These are phyloP conservation scores for Venturia carpophila DNA, from an alignment of 2,329 filamentous ascomycete species.

Conservation along the genomic window DNA sequence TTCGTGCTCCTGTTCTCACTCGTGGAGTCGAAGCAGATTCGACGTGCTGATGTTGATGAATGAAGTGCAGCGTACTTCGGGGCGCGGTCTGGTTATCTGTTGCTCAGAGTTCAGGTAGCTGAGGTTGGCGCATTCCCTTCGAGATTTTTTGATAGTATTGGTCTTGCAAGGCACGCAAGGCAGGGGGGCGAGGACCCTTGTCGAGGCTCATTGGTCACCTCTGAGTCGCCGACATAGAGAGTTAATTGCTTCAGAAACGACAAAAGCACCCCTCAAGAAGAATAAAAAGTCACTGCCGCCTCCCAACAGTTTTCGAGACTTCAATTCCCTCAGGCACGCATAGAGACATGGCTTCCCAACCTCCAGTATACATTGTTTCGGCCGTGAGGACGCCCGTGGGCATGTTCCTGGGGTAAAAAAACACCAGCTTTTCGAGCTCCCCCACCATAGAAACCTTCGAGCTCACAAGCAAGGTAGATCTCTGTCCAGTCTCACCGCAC, in stretches of 20 bases:
- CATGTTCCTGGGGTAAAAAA: conserved; percentile 75
- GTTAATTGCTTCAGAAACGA: not conserved
- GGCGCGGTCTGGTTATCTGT: too few relatives aligned
- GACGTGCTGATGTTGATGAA: not conserved
- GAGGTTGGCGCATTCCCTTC: not conserved
- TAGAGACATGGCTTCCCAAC: conserved; percentile 61
- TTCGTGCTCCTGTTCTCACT: not conserved
- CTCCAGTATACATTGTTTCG: conserved; percentile 93
- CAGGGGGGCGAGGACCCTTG: not conserved
- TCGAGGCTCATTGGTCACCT: not conserved
- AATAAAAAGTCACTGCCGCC: not conserved
- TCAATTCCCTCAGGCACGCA: not conserved
- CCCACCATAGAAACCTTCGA: conserved; percentile 12
- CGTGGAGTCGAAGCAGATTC: not conserved
- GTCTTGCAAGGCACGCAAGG: not conserved
- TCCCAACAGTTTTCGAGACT: not conserved
- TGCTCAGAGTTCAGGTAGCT: not conserved
- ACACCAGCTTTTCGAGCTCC: conserved; percentile 20
- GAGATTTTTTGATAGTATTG: not conserved
- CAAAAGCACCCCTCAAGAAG: not conserved
- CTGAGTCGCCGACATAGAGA: not conserved
- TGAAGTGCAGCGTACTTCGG: not conserved
- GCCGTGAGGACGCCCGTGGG: conserved; percentile 84
- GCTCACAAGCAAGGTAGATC: conserved; percentile 48
- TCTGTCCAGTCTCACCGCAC: conserved; percentile 76